Evolutionary conservation across 192 early-diverging fungal species (phyloP).

Genomic region (Glomus cerebriforme): DNA sequence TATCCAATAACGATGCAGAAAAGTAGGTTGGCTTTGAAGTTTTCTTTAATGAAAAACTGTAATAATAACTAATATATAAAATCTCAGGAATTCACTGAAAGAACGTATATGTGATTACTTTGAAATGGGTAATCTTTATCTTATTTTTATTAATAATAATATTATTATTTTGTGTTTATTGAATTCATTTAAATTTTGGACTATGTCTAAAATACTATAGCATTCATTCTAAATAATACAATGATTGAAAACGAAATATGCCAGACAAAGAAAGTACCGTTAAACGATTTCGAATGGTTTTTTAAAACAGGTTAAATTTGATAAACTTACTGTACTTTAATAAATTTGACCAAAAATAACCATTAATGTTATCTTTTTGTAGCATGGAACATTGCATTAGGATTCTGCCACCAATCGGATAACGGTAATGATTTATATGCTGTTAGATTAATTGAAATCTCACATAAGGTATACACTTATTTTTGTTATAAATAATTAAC

Average conservation of each 20-base stretch:
- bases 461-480: no score
- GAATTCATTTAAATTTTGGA: neutral
- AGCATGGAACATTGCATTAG: constrained; percentile 37
- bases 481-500: no score
- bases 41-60: neutral
- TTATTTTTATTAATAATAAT: constrained; percentile 3
- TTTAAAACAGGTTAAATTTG: constrained; percentile 28
- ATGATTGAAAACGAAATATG: neutral
- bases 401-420: constrained; percentile 22
- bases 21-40: neutral
- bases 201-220: neutral
- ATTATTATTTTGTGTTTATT: neutral
- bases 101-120: constrained; percentile 32
- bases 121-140: constrained; percentile 30
- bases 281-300: constrained; percentile 37
- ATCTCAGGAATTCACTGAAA: neutral
- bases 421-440: neutral
- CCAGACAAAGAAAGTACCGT: neutral
- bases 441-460: neutral
- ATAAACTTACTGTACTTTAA: neutral
- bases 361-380: neutral
- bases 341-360: neutral
- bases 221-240: neutral
- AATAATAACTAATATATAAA: neutral
- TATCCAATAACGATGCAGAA: neutral